Evolutionary conservation across 2,329 filamentous ascomycete species (phyloP).

Genomic region (Pseudogymnoascus verrucosus): DNA sequence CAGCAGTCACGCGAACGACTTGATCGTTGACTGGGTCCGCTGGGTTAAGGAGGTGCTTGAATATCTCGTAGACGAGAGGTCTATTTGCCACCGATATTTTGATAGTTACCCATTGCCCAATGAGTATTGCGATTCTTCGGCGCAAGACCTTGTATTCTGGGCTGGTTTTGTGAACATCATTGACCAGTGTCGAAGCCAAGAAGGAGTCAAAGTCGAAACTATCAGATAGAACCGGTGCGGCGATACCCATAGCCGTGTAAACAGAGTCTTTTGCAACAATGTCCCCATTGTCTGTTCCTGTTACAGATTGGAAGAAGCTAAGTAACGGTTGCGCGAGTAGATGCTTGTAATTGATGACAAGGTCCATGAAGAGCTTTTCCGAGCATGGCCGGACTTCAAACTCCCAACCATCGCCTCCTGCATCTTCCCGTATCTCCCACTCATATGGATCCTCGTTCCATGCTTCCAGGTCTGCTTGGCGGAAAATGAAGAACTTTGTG

Average conservation of each 20-base stretch:
- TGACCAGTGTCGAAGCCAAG: slow-evolving; percentile 63
- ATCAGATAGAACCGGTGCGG: slow-evolving; percentile 66
- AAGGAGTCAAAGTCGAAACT: slow-evolving; percentile 79
- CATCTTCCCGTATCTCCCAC: slow-evolving; percentile 88
- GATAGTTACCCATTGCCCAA: slow-evolving; percentile 83
- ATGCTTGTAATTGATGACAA: slow-evolving; percentile 81
- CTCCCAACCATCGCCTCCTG: slow-evolving; percentile 77
- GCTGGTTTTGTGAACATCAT: slow-evolving; percentile 62
- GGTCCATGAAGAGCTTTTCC: slow-evolving; percentile 86
- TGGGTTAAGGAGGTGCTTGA: slow-evolving; percentile 73
- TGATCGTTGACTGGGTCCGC: slow-evolving; percentile 76
- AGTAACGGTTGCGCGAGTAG: slow-evolving; percentile 73
- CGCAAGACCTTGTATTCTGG: slow-evolving; percentile 71
- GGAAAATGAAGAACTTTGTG: slow-evolving; percentile 80
- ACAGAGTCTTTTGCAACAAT: slow-evolving; percentile 87
- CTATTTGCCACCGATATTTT: slow-evolving; percentile 61
- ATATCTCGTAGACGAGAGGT: slow-evolving; percentile 77
- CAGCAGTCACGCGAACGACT: slow-evolving; percentile 86
- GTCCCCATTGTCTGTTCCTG: slow-evolving; percentile 48
- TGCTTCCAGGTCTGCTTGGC: slow-evolving; percentile 73
- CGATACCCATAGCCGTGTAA: slow-evolving; percentile 84
- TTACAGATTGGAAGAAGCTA: slow-evolving; percentile 72
- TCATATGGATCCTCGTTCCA: slow-evolving; percentile 95
- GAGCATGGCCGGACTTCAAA: slow-evolving; percentile 88
- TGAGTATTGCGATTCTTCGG: slow-evolving; percentile 77